A percentile compares a stretch with the other conserved stretches of the same genome.
phyloP scores from a whole-genome alignment of 2,329 filamentous ascomycete species.

The Xylariomycetidae sp. region DNA sequence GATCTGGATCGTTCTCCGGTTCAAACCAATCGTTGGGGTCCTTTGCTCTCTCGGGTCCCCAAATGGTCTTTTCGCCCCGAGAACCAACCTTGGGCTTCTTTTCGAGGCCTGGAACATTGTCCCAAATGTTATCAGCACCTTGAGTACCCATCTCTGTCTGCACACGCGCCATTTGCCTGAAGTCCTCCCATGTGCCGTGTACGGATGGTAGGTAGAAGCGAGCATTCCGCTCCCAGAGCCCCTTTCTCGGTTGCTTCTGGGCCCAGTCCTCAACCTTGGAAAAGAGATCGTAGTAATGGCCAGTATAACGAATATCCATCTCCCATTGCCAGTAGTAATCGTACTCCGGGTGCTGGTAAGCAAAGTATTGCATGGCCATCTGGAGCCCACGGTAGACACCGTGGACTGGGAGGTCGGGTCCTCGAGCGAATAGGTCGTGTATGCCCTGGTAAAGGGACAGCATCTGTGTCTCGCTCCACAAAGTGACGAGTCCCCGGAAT shows the following conservation, averaged over 20 bases:
- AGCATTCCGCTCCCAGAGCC: conserved; percentile 73
- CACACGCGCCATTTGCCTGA: conserved; percentile 68
- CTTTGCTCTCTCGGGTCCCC: conserved; percentile 72
- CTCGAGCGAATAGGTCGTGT: conserved; percentile 64
- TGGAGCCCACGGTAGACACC: conserved; percentile 88
- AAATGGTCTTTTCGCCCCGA: conserved; percentile 59
- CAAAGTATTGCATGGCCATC: conserved; percentile 94
- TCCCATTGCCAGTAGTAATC: conserved; percentile 95
- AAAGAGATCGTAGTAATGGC: conserved; percentile 75
- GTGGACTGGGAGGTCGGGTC: conserved; percentile 70
- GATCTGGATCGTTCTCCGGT: conserved; percentile 64
- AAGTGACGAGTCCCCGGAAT: conserved; percentile 79
- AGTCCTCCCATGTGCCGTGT: conserved; percentile 75
- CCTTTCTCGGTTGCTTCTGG: conserved; percentile 67
- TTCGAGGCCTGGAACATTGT: conserved; percentile 38
- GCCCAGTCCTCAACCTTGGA: conserved; percentile 65
- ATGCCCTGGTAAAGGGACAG: conserved; percentile 81
- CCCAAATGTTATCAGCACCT: conserved; percentile 63
- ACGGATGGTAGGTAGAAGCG: conserved; percentile 73
- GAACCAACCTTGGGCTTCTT: conserved; percentile 31
- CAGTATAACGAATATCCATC: conserved; percentile 86
- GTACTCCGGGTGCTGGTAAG: conserved; percentile 80
- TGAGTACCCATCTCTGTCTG: conserved; percentile 66
- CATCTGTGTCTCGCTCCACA: conserved; percentile 97
- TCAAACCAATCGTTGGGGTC: conserved; percentile 67